Evolutionary conservation across 768 basidiomycete species (phyloP), one percentile per base, ranked within the genome.

Genomic region (Rubroboletus pulcherrimus): DNA sequence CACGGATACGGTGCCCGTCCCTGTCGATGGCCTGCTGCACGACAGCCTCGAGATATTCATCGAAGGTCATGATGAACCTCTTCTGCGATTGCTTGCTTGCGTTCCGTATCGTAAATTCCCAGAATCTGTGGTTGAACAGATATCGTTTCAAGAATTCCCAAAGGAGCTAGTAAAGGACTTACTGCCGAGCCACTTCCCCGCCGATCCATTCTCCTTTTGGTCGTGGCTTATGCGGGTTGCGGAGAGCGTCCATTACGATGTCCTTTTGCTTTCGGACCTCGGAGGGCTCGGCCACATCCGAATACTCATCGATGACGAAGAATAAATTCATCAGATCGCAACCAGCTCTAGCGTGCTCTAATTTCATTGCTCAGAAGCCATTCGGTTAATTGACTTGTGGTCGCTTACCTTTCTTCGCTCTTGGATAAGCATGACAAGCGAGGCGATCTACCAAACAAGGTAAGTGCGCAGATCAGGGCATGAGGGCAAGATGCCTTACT

Each of bases 261-360:
- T 60, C 51, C 48, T 56, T 63, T 19, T 63, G 55, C 44, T 61
- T 45, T 7, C 63, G 68, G 10, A 72, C 77, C 5, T 57, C 71
- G 0, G 64, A 44, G 0, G 61, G 69, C 38, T 70, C 58, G 1
- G 70, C 68, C 10, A 73, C 67, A 62, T 84, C 82, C 14, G 79
- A 75, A 59, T 77, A 74, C 56, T 80, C 78, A 57, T 83, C 82
- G 60, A 77, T 71, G 37, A 82, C 58, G 57, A 79, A 81, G 59
- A 79, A 75, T 7, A 81, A 56, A 38, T 77, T 75, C 77, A 83
- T 81, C 34, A 81, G 62, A 55, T 82, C 80, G 49, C 81, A 81
- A 4, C 69, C 73, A 11, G 73, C 68, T 7, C 76, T 69, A 45
- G 66, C 43, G 7, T 63, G 57, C 5, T 63, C 62, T 63, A 2